Evolutionary conservation across 495 filamentous ascomycete genomes (phyloP), one percentile per base, ranked within the genome.

Genomic region (Coniosporium apollinis): DNA sequence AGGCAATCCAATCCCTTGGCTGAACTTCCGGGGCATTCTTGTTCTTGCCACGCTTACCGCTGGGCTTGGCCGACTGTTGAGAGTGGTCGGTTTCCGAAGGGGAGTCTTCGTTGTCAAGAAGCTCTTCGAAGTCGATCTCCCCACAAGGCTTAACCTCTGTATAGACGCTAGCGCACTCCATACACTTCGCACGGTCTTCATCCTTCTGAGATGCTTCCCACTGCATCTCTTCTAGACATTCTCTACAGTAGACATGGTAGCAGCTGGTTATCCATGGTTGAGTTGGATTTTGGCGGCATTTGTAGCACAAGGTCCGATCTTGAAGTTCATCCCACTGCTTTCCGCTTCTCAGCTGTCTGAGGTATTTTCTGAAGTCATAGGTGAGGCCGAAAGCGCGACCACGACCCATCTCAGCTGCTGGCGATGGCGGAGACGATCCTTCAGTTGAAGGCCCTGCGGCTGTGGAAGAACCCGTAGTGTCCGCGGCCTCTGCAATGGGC

Each of bases 191-290:
- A 6, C 18, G 30, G 10, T 54, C 45, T 9, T 36, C 26, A 3
- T 46, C 47, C 0, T 38, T 17, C 1, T 34, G 33, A 3, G 48
- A 47, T 5, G 51, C 44, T 29, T 50, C 30, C 2, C 49, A 8
- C 5, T 30, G 15, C n/a, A 64, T 35, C n/a, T 18, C 21, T 0
- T 39, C 11, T 11, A 64, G 58, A 41, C 69, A 70, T 7, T 51
- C 51, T 6, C 50, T 21, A 43, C 67, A 73, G 31, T 64, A 67
- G 1, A 66, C 33, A 30, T 73, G 69, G 13, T 48, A 32, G 42
- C 69, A 72, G 7, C 48, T 47, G 0, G 65, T 68, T 7, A 69
- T 33, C 1, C 50, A 43, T 2, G 56, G 49, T 0, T 54, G 40
- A 0, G 51, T 43, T 0, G 60, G 52, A 0, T 28, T 4, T 1